Conservation (phyloP, 192 early-diverging fungal species). For the Mortierella alpina region DNA sequence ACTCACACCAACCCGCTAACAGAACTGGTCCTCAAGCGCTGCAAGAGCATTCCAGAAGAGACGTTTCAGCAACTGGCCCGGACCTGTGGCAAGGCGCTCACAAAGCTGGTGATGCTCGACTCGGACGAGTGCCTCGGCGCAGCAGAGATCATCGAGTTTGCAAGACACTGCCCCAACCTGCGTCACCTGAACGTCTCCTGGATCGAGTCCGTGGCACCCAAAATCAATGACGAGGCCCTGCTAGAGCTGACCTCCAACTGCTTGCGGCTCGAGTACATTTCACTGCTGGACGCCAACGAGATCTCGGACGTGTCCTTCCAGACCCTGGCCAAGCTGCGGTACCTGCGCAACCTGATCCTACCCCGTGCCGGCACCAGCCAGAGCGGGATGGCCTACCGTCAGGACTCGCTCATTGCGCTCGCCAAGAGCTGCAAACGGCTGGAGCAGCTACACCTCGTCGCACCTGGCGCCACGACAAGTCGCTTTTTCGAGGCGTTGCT, state of each 20-base stretch:
- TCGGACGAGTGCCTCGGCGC: constrained; percentile 45
- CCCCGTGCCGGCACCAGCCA: constrained; percentile 30
- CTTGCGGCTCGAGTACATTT: constrained; percentile 52
- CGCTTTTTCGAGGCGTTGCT: constrained; percentile 45
- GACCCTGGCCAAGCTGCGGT: constrained; percentile 46
- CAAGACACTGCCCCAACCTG: constrained; percentile 41
- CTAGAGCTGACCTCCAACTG: constrained; percentile 45
- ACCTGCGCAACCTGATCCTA: constrained; percentile 52
- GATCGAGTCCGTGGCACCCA: constrained; percentile 35
- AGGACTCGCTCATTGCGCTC: constrained; percentile 42
- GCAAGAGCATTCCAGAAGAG: constrained; percentile 46
- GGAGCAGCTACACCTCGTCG: constrained; percentile 44
- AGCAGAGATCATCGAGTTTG: constrained; percentile 51
- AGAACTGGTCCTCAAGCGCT: constrained; percentile 49
- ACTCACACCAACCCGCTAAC: constrained; percentile 42
- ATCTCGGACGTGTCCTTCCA: constrained; percentile 53
- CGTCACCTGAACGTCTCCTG: constrained; percentile 50
- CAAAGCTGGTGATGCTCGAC: constrained; percentile 46
- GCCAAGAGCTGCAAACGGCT: constrained; percentile 42
- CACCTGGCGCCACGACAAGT: constrained; percentile 47
- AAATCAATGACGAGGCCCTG: constrained; percentile 47
- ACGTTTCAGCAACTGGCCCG: constrained; percentile 42
- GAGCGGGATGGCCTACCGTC: constrained; percentile 38
- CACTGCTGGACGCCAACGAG: constrained; percentile 48
- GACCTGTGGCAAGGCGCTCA: constrained; percentile 49